A percentile compares a stretch with the other conserved stretches of the same genome.
Evolutionary conservation across 768 basidiomycete genomes (phyloP).

Genomic region (Panellus pusillus): DNA sequence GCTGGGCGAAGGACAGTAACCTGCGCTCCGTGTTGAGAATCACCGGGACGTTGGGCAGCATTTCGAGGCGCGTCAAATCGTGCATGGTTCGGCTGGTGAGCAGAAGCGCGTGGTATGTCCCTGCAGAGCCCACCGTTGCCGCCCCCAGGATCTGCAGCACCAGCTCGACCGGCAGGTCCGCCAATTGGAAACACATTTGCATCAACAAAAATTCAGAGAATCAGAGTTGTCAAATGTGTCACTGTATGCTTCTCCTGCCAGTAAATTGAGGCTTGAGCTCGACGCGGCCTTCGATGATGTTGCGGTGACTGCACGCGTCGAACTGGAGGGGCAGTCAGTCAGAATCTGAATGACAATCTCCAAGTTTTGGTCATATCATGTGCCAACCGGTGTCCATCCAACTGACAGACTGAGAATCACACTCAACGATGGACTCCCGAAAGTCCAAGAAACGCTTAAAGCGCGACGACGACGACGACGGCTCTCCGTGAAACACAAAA

Average conservation of each 20-base stretch:
- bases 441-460: constrained; percentile 55
- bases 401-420: too few species aligned
- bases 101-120: constrained; percentile 14
- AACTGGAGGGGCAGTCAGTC: too few species aligned
- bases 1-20: constrained; percentile 4
- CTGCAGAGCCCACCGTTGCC: constrained; percentile 11
- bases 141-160: constrained; percentile 6
- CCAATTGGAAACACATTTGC: constrained; percentile 10
- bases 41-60: constrained; percentile 6
- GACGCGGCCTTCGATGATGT: too few species aligned
- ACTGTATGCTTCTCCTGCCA: too few species aligned
- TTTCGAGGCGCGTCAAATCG: constrained; percentile 6
- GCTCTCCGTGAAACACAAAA: constrained; percentile 33
- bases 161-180: constrained; percentile 12
- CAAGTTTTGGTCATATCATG: too few species aligned
- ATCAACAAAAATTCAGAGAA: too few species aligned
- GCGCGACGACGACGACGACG: constrained; percentile 43
- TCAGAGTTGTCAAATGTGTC: too few species aligned
- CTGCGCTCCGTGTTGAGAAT: background rate
- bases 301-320: too few species aligned
- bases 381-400: too few species aligned
- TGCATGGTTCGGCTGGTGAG: constrained; percentile 10
- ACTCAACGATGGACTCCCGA: constrained; percentile 28
- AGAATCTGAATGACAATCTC: too few species aligned
- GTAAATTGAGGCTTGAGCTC: too few species aligned